A percentile compares a stretch with the other conserved stretches of the same genome.
Conservation (phyloP, 2,329 filamentous ascomycete genomes). For the Ophidiomyces ophidiicola region DNA sequence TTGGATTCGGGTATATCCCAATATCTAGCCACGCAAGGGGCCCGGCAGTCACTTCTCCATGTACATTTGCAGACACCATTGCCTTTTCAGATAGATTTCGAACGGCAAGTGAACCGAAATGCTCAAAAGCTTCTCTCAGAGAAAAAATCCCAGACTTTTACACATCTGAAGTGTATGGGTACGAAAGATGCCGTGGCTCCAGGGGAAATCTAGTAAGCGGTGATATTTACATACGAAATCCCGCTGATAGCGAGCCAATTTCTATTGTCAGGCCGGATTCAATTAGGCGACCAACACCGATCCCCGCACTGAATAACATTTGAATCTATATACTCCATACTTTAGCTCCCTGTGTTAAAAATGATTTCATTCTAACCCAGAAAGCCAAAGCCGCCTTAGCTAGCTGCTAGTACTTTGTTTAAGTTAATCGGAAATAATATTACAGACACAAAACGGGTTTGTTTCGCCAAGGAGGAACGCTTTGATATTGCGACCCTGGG, state of each 20-base stretch:
- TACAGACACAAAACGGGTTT: neutral
- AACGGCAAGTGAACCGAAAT: neutral
- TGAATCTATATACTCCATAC: neutral
- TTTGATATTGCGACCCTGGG: neutral
- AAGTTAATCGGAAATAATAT: neutral
- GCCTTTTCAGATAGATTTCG: conserved; percentile 2
- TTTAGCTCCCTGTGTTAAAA: no score
- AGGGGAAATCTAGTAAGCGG: conserved; percentile 8
- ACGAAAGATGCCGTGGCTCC: conserved; percentile 4
- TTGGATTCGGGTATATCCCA: conserved; percentile 16
- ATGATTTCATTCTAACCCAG: neutral
- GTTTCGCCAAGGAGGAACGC: no score
- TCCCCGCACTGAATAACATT: conserved; percentile 1
- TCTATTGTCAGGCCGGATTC: neutral
- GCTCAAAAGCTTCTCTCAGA: neutral
- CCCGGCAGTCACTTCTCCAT: conserved; percentile 4
- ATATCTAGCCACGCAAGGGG: conserved; percentile 11
- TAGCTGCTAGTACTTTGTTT: neutral
- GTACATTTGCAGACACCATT: neutral
- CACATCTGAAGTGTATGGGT: conserved; percentile 5
- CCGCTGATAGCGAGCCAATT: conserved; percentile 1
- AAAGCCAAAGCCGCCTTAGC: no score
- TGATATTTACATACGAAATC: conserved; percentile 9
- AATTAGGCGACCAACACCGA: neutral
- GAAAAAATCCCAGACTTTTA: conserved; percentile 2